Percentiles rank a stretch among this genome's conserved stretches.
Evolutionary conservation across 345 rosid genomes (phyloP).

Genomic region (Luvunga scandens): DNA sequence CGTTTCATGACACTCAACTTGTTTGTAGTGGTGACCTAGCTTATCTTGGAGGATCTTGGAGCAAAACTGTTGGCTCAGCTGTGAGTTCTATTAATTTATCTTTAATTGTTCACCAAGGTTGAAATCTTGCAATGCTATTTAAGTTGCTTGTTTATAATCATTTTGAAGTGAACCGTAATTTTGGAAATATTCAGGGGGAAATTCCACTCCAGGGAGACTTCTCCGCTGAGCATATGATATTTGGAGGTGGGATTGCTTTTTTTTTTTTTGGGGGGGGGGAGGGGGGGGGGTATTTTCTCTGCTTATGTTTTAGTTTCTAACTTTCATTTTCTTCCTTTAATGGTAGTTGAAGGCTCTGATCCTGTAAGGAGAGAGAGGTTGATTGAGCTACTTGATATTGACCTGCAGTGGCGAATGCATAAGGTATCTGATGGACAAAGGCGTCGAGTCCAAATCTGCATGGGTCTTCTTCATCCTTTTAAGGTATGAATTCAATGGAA

Average conservation of each 20-base stretch:
- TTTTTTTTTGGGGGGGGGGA: not conserved
- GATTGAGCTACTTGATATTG: slow-evolving; percentile 92
- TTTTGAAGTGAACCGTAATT: not conserved
- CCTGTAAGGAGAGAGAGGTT: slow-evolving; percentile 78
- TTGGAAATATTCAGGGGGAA: slow-evolving; percentile 62
- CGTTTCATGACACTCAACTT: slow-evolving; percentile 85
- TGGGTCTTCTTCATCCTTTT: slow-evolving; percentile 96
- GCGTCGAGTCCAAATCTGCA: slow-evolving; percentile 94
- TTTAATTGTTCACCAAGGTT: not conserved
- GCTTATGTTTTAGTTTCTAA: too few species aligned
- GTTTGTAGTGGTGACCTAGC: slow-evolving; percentile 87
- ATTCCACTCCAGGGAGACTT: slow-evolving; percentile 97
- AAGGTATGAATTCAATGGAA: slow-evolving; percentile 39
- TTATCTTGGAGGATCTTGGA: slow-evolving; percentile 93
- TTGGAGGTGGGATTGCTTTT: slow-evolving; percentile 59
- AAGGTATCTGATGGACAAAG: slow-evolving; percentile 98
- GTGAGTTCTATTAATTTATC: slow-evolving; percentile 39
- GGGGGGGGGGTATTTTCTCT: too few species aligned
- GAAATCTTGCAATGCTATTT: not conserved
- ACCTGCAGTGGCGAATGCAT: slow-evolving; percentile 96
- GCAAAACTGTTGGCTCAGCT: slow-evolving; percentile 84
- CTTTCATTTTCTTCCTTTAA: not conserved
- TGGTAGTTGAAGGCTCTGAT: slow-evolving; percentile 88
- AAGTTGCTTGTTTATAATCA: not conserved
- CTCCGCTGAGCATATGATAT: slow-evolving; percentile 94